These are phyloP conservation scores for Pseudomonodictys pantanalensis DNA, from an alignment of 495 filamentous ascomycete species.

Conservation along the genomic window DNA sequence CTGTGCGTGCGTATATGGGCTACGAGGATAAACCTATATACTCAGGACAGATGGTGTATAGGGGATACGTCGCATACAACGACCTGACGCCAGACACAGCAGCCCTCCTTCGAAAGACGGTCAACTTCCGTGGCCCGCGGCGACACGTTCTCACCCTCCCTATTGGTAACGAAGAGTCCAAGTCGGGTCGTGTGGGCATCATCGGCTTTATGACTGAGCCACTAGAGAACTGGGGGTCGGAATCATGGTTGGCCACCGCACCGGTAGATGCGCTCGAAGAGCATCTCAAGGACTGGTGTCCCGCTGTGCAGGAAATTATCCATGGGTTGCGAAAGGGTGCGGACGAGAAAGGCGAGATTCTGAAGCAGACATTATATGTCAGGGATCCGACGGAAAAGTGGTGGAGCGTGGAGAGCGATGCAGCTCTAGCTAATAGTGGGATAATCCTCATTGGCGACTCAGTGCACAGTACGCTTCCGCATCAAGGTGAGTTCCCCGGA, in stretches of 20 bases:
- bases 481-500: conserved; percentile 3
- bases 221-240: conserved; percentile 10
- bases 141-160: conserved; percentile 19
- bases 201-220: conserved; percentile 21
- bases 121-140: conserved; percentile 12
- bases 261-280: conserved; percentile 8
- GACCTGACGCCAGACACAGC: conserved; percentile 9
- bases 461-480: conserved; percentile 7
- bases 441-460: conserved; percentile 15
- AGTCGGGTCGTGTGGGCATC: conserved; percentile 5
- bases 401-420: background rate
- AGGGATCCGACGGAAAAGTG: conserved; percentile 12
- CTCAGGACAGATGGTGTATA: conserved; percentile 19
- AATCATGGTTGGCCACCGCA: conserved; percentile 10
- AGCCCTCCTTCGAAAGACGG: background rate
- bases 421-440: conserved; percentile 14
- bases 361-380: conserved; percentile 17
- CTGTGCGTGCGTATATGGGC: conserved; percentile 3
- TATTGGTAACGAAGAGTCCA: conserved; percentile 10
- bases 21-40: conserved; percentile 6
- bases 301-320: conserved; percentile 16
- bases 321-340: conserved; percentile 11
- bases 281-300: conserved; percentile 13
- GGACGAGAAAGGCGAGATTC: conserved; percentile 8
- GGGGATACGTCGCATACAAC: conserved; percentile 12